Evolutionary conservation across 306 rosid genomes (phyloP), one percentile per base, ranked within the genome.

Genomic region (Gastrolobium bilobum): DNA sequence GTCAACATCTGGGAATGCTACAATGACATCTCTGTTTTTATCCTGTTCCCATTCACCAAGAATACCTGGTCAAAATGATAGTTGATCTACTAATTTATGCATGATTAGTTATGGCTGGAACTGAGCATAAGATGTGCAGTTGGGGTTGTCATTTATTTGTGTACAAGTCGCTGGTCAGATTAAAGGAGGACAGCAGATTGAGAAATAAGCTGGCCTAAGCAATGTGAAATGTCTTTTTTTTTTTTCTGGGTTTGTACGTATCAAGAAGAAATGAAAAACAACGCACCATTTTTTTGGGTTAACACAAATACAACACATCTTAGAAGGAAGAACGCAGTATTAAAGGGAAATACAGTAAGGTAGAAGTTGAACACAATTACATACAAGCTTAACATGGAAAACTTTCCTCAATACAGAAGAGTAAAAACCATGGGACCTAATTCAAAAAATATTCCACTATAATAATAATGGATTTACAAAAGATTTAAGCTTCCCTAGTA

Each of bases 11-110:
- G 98, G 98, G 78, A 94, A 89, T 75, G 98, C 81, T 83, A 91
- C 96, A 85, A 94, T 89, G 71, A 91, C 81, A 77, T 94, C 98
- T 88, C 97, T 86, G 78, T 94, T 91, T 87, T 94, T 94, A 87
- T 94, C 96, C 97, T 94, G 91, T 74, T 80, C 56, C 76, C 71
- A 75, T 15, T 60, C 81, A 76, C 62, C 63, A 79, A 79, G 39
- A 78, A 69, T 44, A 78, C 51, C 65, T 60, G 42, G 78, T 82
- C 35, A 73, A 72, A 68, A 40, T 38, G 3, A 39, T 37, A 67
- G 46, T 67, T 42, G 73, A 40, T 50, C 35, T 7, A 37, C 70
- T 33, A 46, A 79, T 64, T 64, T 79, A 70, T 71, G 37, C 48
- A 79, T 7, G 64, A 43, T 6, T 43, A 57, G 68, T 34, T 53